Evolutionary conservation across 257 asterid species (phyloP).

Genomic region (Gentiana dahurica): DNA sequence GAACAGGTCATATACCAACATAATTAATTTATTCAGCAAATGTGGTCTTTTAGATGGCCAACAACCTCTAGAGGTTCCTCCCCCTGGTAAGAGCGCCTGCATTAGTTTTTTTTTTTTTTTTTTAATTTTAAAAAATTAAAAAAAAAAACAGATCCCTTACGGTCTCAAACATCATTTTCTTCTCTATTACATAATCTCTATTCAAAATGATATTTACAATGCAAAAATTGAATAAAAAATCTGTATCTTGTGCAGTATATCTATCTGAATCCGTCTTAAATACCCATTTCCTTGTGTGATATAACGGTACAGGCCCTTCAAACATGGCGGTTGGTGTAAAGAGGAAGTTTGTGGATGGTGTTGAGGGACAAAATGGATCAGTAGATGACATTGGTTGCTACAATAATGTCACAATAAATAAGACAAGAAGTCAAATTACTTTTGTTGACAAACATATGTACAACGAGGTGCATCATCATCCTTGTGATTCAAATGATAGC

Average conservation of each 20-base stretch:
- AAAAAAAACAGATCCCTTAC: no score
- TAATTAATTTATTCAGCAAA: constrained; percentile 30
- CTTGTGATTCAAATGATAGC: constrained; percentile 16
- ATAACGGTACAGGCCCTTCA: constrained; percentile 40
- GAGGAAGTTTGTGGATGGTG: constrained; percentile 46
- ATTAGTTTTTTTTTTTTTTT: no score
- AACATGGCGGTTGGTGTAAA: constrained; percentile 58
- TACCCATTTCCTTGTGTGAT: not conserved
- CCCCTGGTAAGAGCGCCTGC: constrained; percentile 15
- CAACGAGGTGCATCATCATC: constrained; percentile 18
- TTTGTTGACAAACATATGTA: constrained; percentile 12
- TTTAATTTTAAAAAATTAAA: no score
- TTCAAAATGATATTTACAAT: no score
- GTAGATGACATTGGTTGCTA: constrained; percentile 16
- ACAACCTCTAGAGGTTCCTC: constrained; percentile 29
- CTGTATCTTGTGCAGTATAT: not conserved
- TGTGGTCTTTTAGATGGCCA: constrained; percentile 50
- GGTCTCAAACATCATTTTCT: no score
- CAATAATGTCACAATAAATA: constrained; percentile 14
- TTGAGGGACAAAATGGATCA: constrained; percentile 20
- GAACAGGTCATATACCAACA: constrained; percentile 29
- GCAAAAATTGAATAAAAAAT: no score
- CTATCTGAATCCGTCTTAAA: not conserved
- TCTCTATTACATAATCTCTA: no score
- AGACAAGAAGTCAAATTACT: constrained; percentile 26